Evolutionary conservation across 306 rosid genomes (phyloP).

Genomic region (Sesbania bispinosa): DNA sequence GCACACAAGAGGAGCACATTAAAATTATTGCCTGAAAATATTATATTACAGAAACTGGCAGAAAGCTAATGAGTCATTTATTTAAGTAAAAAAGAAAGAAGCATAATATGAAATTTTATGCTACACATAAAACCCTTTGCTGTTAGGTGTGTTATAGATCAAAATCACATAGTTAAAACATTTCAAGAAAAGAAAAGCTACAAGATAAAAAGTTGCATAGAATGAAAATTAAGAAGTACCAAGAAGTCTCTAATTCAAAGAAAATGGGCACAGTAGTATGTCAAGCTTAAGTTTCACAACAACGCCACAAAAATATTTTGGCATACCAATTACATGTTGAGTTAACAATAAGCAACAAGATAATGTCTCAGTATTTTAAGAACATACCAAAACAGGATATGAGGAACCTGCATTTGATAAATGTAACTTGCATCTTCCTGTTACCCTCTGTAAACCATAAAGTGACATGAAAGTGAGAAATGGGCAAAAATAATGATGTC

Average conservation of each 20-base stretch:
- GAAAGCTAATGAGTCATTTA: conserved; percentile 8
- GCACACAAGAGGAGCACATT: background rate
- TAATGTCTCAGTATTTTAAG: background rate
- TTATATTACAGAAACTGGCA: conserved; percentile 17
- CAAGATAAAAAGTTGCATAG: background rate
- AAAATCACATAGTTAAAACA: background rate
- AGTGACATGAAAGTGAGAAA: conserved; percentile 18
- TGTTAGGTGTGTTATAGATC: background rate
- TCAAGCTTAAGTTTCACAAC: background rate
- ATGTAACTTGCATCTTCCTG: conserved; percentile 38
- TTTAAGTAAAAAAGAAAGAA: background rate
- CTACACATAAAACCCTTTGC: background rate
- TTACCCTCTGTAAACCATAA: conserved; percentile 47
- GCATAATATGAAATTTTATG: background rate
- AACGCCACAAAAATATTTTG: background rate
- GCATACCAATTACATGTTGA: background rate
- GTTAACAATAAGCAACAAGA: background rate
- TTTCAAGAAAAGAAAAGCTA: background rate
- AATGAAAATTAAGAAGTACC: conserved; percentile 1
- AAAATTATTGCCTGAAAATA: background rate
- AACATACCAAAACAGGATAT: conserved; percentile 46
- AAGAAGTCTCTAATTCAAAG: background rate
- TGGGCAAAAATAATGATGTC: background rate
- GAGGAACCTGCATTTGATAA: conserved; percentile 36
- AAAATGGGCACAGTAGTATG: background rate